Conservation (phyloP, 2,329 filamentous ascomycete genomes). For the Fusarium nodosum region DNA sequence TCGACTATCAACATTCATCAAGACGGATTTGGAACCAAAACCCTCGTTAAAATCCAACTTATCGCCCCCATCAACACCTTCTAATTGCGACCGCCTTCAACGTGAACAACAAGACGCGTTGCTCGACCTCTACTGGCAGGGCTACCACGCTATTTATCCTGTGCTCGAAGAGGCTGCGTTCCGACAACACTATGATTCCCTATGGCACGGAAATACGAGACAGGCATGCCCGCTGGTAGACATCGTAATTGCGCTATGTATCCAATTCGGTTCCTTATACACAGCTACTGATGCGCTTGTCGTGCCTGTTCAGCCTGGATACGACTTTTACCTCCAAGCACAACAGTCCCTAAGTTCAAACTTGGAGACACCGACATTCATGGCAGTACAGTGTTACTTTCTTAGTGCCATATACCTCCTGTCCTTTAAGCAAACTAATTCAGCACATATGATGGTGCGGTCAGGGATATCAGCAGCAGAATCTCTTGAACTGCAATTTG, state of each 20-base stretch:
- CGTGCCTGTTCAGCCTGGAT: constrained; percentile 59
- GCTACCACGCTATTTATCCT: constrained; percentile 58
- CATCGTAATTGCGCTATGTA: constrained; percentile 65
- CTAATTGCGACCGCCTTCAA: constrained; percentile 47
- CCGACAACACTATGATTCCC: constrained; percentile 43
- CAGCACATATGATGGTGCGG: constrained; percentile 38
- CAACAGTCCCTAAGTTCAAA: constrained; percentile 58
- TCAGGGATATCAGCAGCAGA: constrained; percentile 37
- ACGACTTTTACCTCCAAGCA: constrained; percentile 59
- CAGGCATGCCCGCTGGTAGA: constrained; percentile 65
- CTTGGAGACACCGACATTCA: constrained; percentile 60
- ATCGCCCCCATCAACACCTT: neutral
- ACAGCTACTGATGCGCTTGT: constrained; percentile 35
- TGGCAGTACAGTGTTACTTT: constrained; percentile 62
- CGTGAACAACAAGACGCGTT: constrained; percentile 62
- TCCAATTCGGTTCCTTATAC: constrained; percentile 60
- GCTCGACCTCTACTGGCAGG: constrained; percentile 63
- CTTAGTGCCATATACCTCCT: constrained; percentile 61
- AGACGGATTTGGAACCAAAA: constrained; percentile 9
- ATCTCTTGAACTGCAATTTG: constrained; percentile 39
- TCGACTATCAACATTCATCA: constrained; percentile 41
- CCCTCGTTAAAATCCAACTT: neutral
- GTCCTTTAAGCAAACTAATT: constrained; percentile 29
- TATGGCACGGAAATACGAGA: constrained; percentile 48
- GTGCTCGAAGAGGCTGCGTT: constrained; percentile 51